Evolutionary conservation across 306 rosid genomes (phyloP).

Genomic region (Arachis stenosperma): DNA sequence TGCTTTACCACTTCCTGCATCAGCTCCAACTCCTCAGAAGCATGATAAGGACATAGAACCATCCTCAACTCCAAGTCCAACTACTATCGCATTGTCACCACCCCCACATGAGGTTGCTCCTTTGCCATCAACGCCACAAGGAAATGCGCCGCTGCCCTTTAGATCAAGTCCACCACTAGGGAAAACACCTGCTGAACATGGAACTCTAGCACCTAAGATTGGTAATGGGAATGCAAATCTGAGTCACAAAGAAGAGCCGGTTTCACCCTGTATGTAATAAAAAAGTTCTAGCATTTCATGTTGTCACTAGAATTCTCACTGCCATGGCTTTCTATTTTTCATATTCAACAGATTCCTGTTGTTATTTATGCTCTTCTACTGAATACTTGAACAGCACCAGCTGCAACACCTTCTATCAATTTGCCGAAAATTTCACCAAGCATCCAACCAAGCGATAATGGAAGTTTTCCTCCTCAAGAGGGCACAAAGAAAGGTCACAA

Average conservation of each 20-base stretch:
- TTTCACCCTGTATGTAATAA: constrained; percentile 47
- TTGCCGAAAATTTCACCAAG: constrained; percentile 52
- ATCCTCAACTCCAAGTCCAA: constrained; percentile 53
- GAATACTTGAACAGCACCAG: constrained; percentile 45
- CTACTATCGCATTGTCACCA: constrained; percentile 43
- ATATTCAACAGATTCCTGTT: constrained; percentile 10
- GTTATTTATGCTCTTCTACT: constrained; percentile 19
- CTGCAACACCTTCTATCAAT: constrained; percentile 45
- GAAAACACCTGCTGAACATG: constrained; percentile 40
- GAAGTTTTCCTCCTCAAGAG: constrained; percentile 50
- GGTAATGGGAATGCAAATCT: constrained; percentile 40
- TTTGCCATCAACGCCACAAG: constrained; percentile 51
- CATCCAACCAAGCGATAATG: constrained; percentile 45
- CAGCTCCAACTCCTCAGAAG: constrained; percentile 49
- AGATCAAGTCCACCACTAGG: constrained; percentile 41
- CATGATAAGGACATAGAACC: constrained; percentile 41
- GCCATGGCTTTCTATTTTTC: constrained; percentile 21
- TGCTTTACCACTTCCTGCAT: constrained; percentile 46
- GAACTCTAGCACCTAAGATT: constrained; percentile 49
- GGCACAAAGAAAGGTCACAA: constrained; percentile 26
- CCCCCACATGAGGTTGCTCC: constrained; percentile 50
- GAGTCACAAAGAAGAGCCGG: constrained; percentile 48
- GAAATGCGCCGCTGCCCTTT: constrained; percentile 38
- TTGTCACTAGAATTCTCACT: constrained; percentile 4
- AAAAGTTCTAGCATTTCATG: constrained; percentile 2